Base-by-base conservation (phyloP, 2,329 filamentous ascomycete species). In the Sordariomycetes sp. region DNA sequence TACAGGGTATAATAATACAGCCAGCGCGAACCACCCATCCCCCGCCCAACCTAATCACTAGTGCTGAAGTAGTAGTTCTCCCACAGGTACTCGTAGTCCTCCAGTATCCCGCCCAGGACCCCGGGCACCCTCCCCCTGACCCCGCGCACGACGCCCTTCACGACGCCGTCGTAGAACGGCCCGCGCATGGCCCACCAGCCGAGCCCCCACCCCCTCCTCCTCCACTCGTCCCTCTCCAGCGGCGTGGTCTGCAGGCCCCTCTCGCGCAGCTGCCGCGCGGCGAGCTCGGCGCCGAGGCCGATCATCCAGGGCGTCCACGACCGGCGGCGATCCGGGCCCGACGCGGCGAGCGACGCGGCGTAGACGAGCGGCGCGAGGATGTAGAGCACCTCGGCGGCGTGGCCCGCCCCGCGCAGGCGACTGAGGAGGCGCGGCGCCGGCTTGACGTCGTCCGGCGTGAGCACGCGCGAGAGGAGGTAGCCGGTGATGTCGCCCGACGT, bases 11-110 rank as follows among this genome's bases (percentile, higher is more conserved):
- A 5, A 40, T 40, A 40, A 40, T 40, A 40, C 37, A 40, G 18
- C 18, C 37, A 14, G 3, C 37, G n/a, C 37, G 12, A 16, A 40
- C 37, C 37, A 53, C 22, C 35, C 2, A 22, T 7, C 2, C 24
- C 22, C 22, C 59, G 61, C 65, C 37, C 54, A n/a, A n/a, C 22
- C 22, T 63, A 74, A 32, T 70, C 69, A 58, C 78, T 81, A 40
- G 81, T 83, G 70, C 80, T 83, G 72, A 97, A 99, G 73, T 97
- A 95, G 72, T 97, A 97, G 66, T 95, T 92, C 73, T 97, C 91
- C 94, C 94, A 99, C 35, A 99, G 78, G 70, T 95, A 97, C 72
- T 96, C 90, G 69, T 99, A 99, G 70, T 99, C 94, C 69, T 97
- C 91, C 62, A 97, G 73, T 53, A 99, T 87, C 59, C 89, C 90